Evolutionary conservation across 192 early-diverging fungal genomes (phyloP).

Genomic region (Coemansia erecta): DNA sequence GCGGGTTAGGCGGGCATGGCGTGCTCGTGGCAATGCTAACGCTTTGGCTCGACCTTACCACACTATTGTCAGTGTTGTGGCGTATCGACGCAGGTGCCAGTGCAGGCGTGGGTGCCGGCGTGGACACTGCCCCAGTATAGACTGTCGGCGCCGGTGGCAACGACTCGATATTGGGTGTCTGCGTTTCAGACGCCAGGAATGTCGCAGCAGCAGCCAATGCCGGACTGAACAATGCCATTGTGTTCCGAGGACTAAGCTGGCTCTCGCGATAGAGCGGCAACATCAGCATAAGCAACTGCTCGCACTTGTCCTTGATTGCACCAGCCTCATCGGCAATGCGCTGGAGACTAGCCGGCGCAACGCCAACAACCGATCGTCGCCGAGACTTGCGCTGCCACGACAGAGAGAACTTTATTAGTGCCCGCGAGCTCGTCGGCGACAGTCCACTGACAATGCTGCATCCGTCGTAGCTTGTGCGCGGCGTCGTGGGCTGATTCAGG

Average conservation of each 20-base stretch:
- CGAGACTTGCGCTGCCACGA: conserved; percentile 43
- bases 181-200: conserved; percentile 1
- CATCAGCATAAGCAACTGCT: conserved; percentile 45
- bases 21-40: conserved; percentile 11
- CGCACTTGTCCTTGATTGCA: conserved; percentile 39
- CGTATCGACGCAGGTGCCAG: not conserved
- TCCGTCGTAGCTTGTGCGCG: conserved; percentile 20
- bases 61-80: not conserved
- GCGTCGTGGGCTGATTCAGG: not conserved
- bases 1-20: conserved; percentile 7
- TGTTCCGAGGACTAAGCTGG: conserved; percentile 28
- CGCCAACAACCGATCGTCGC: conserved; percentile 48
- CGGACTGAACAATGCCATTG: conserved; percentile 5
- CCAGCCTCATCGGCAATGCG: conserved; percentile 49
- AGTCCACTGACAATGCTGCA: conserved; percentile 24
- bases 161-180: not conserved
- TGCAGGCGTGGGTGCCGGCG: not conserved
- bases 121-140: not conserved
- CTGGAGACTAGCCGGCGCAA: conserved; percentile 50
- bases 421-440: conserved; percentile 10
- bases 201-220: not conserved
- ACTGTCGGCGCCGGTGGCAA: not conserved
- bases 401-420: conserved; percentile 30
- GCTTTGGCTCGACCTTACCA: not conserved
- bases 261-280: conserved; percentile 45